These are phyloP conservation scores for Flaveria linearis DNA, from an alignment of 129 eudicot genomes.

Conservation along the genomic window DNA sequence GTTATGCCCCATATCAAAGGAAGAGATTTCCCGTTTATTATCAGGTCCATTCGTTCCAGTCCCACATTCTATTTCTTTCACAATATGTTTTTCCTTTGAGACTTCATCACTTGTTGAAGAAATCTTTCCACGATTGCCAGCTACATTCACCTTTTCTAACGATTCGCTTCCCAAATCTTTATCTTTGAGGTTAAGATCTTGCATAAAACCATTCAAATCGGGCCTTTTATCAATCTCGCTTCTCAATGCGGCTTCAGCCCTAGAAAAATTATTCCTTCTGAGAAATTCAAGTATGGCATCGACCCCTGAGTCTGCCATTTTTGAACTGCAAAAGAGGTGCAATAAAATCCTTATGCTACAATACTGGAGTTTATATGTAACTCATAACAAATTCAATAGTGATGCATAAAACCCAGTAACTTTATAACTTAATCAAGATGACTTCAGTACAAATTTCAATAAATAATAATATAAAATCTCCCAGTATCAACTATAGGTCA, in stretches of 20 bases:
- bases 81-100: conserved; percentile 64
- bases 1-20: conserved; percentile 40
- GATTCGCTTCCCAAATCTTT: conserved; percentile 34
- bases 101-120: conserved; percentile 39
- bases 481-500: conserved; percentile 18
- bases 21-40: conserved; percentile 43
- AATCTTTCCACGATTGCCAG: conserved; percentile 24
- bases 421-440: background rate
- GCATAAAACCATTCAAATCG: conserved; percentile 62
- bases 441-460: background rate
- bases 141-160: conserved; percentile 43
- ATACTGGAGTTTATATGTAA: background rate
- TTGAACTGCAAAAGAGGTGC: conserved; percentile 21
- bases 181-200: conserved; percentile 51
- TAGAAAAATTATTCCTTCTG: conserved; percentile 71
- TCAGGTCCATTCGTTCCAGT: conserved; percentile 45
- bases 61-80: conserved; percentile 77
- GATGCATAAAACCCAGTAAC: background rate
- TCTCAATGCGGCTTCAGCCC: conserved; percentile 88
- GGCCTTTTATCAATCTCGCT: conserved; percentile 63
- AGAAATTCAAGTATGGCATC: conserved; percentile 71
- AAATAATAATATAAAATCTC: conserved; percentile 5
- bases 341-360: conserved; percentile 12
- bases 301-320: conserved; percentile 74
- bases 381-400: background rate